Evolutionary conservation across 306 rosid genomes (phyloP).

Genomic region (Abrus pulchellus): DNA sequence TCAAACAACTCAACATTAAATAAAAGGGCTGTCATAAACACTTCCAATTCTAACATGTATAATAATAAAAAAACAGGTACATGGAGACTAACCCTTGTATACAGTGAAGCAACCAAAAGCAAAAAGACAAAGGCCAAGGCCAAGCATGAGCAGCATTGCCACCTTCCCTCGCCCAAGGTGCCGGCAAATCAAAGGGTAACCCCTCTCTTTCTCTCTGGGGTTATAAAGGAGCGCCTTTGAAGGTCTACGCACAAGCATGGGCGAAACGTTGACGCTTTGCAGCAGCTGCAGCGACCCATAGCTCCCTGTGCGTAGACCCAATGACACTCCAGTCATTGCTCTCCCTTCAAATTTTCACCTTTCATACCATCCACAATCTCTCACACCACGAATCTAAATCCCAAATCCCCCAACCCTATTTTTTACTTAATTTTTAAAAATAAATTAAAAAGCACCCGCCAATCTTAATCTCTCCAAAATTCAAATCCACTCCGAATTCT

Average conservation of each 20-base stretch:
- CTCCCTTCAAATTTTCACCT: constrained; percentile 62
- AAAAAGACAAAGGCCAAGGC: constrained; percentile 75
- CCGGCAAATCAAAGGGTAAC: constrained; percentile 63
- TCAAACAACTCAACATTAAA: neutral
- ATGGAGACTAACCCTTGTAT: constrained; percentile 68
- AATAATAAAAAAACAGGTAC: neutral
- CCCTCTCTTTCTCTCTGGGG: constrained; percentile 86
- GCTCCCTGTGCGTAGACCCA: constrained; percentile 87
- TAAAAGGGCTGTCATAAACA: neutral
- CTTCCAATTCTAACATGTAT: neutral
- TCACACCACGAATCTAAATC: constrained; percentile 40
- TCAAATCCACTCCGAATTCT: constrained; percentile 40
- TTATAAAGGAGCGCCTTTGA: constrained; percentile 70
- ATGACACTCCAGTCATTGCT: constrained; percentile 91
- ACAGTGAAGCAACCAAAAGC: constrained; percentile 71
- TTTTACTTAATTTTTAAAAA: neutral
- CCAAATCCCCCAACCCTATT: neutral
- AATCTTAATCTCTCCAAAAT: constrained; percentile 35
- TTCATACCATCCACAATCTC: constrained; percentile 56
- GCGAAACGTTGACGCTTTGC: constrained; percentile 65
- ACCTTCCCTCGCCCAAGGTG: constrained; percentile 74
- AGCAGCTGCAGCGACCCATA: constrained; percentile 73
- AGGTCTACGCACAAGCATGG: constrained; percentile 69
- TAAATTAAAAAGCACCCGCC: neutral
- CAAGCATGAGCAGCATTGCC: constrained; percentile 83